Conservation (phyloP, 257 asterid genomes). For the Nicotiana tomentosiformis region DNA sequence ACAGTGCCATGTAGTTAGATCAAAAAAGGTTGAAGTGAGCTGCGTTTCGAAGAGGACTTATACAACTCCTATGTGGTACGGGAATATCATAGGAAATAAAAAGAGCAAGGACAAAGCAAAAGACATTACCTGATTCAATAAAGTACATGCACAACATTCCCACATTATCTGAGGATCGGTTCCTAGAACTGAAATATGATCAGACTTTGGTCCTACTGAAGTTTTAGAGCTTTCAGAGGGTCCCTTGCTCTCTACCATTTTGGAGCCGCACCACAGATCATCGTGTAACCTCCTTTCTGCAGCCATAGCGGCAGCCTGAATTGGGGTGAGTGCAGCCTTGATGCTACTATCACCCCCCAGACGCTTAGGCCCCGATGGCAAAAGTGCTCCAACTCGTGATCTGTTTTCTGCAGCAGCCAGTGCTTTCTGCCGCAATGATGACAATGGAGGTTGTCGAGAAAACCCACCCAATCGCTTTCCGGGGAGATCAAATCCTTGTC, state of each 20-base stretch:
- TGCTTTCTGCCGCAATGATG: constrained; percentile 54
- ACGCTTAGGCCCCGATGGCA: constrained; percentile 59
- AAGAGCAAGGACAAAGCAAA: not conserved
- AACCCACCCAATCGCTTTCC: constrained; percentile 79
- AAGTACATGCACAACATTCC: constrained; percentile 63
- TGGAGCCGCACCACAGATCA: constrained; percentile 79
- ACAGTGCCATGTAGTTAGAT: not conserved
- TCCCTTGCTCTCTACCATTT: constrained; percentile 36
- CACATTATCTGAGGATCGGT: constrained; percentile 34
- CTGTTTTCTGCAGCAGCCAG: constrained; percentile 64
- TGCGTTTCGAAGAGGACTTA: not conserved
- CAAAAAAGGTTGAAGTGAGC: not conserved
- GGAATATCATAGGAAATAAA: not conserved
- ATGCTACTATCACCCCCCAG: constrained; percentile 73
- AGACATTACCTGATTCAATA: constrained; percentile 49
- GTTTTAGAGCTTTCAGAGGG: constrained; percentile 33
- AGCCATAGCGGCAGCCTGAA: constrained; percentile 96
- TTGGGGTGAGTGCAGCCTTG: constrained; percentile 57
- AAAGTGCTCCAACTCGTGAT: constrained; percentile 31
- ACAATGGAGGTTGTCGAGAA: constrained; percentile 58
- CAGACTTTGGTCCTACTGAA: constrained; percentile 7
- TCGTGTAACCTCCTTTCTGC: constrained; percentile 81
- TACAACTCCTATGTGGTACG: not conserved
- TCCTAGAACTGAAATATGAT: constrained; percentile 12
- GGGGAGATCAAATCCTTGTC: constrained; percentile 77